Conservation (phyloP, 2,329 filamentous ascomycete genomes). For the Kalmusia sp. region DNA sequence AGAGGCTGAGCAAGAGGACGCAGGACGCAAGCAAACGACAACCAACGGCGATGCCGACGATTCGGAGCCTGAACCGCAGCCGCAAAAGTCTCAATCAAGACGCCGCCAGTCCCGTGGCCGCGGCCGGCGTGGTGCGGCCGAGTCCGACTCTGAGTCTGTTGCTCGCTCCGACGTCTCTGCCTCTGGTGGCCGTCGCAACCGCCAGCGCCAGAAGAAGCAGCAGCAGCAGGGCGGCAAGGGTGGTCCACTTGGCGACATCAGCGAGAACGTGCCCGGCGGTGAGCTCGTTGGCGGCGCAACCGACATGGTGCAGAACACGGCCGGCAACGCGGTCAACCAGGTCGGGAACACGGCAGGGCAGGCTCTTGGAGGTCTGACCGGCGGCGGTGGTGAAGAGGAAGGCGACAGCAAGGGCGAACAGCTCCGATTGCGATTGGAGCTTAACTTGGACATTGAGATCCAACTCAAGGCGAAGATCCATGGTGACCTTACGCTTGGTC, state of each 20-base stretch:
- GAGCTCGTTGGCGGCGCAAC: constrained; percentile 60
- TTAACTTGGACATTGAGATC: constrained; percentile 69
- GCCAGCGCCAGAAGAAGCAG: constrained; percentile 59
- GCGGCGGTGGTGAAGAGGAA: constrained; percentile 46
- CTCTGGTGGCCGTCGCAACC: constrained; percentile 62
- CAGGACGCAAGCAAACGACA: constrained; percentile 42
- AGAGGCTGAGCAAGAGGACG: constrained; percentile 52
- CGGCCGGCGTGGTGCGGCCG: constrained; percentile 51
- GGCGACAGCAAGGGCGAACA: constrained; percentile 54
- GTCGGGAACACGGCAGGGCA: constrained; percentile 52
- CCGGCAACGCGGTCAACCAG: constrained; percentile 58
- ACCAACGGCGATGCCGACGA: constrained; percentile 46
- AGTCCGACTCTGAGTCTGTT: constrained; percentile 62
- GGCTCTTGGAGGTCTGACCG: constrained; percentile 57
- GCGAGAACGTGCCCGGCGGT: constrained; percentile 60
- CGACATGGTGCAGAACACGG: constrained; percentile 64
- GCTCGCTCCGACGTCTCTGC: constrained; percentile 61
- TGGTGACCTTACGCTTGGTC: constrained; percentile 66
- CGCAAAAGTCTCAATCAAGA: constrained; percentile 53
- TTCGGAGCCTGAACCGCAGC: constrained; percentile 55
- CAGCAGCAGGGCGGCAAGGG: constrained; percentile 54
- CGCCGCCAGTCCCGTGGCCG: constrained; percentile 59
- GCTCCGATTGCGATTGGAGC: constrained; percentile 63
- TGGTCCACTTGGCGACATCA: constrained; percentile 62
- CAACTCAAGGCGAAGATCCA: constrained; percentile 71